Base-by-base conservation (phyloP, 2,329 filamentous ascomycete species). In the Calonectria pseudoreteaudii region DNA sequence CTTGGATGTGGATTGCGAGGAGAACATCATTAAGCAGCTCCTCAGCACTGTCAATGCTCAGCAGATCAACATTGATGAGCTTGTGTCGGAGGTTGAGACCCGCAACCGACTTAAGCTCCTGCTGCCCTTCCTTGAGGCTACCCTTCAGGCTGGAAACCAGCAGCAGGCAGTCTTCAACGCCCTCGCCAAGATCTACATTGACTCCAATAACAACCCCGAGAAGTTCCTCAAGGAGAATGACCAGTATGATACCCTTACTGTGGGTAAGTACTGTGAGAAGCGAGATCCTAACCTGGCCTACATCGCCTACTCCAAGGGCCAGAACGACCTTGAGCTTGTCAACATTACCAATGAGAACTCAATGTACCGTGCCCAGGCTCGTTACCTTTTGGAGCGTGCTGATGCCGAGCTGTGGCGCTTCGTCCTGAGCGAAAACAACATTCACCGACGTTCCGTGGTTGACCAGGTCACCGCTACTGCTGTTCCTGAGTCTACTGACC, bases 211-310 rank as follows among this genome's bases (percentile, higher is more conserved):
- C 87, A 95, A 98, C 84, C 97, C 97, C 0, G 97, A 99, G 89
- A 94, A 95, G 83, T 99, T 99, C 88, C 88, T 99, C 67, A 98
- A 97, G 88, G 95, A 98, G 87, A 99, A 99, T 83, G 95, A 98
- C 81, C 92, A 97, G 84, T 99, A 99, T 79, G 97, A 99, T 82
- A 95, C 97, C 4, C 88, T 98, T 50, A 91, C 90, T 30, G 95
- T 99, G 70, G 97, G 97, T 84, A 98, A 98, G 87, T 99, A 99
- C 89, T 99, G 96, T 84, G 96, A 98, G 89, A 98, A 98, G 91
- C 94, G 97, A 41, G 97, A 99, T 81, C 97, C 97, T 76, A 98
- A 98, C 84, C 89, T 99, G 69, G 96, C 95, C 4, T 98, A 94
- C 86, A 98, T 98, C 83, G 94, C 95, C 75, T 99, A 98, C 85